Evolutionary conservation across 306 rosid genomes (phyloP), one percentile per base, ranked within the genome.

Genomic region (Mucuna pruriens): DNA sequence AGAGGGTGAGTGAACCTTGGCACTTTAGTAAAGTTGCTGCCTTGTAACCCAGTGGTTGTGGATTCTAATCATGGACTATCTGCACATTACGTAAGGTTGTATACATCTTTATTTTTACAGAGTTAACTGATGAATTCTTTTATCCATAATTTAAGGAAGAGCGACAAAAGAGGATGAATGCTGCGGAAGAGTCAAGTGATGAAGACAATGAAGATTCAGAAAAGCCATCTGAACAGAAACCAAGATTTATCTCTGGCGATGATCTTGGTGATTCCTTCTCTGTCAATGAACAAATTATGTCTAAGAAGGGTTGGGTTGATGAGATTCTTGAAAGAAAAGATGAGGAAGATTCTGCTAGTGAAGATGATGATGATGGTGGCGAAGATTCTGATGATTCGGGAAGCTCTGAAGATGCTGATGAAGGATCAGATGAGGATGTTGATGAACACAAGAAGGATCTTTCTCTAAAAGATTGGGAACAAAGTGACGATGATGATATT

Each of bases 201-300:
- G 98, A 93, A 79, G 97, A 91, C 48, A 31, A 85, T 66, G 91
- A 88, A 52, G 90, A 88, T 82, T 79, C 81, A 49, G 90, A 90
- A 65, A 89, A 79, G 65, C 58, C 87, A 44, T 86, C 89, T 25
- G 78, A 85, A 38, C 86, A 74, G 85, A 87, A 82, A 84, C 90
- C 60, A 55, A 89, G 88, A 82, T 71, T 89, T 33, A 75, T 86
- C 62, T 95, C 99, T 16, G 99, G 99, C 64, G 99, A 95, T 81
- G 99, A 91, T 84, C 97, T 95, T 57, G 99, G 93, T 2, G 98
- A 95, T 87, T 95, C 98, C 79, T 93, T 93, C 84, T 76, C 86
- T 13, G 85, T 88, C 26, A 88, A 82, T 58, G 93, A 93, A 60
- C 87, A 93, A 72, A 80, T 83, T 8, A 34, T 73, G 61, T 31